Base-by-base conservation (phyloP, 2,329 filamentous ascomycete species). In the Trichoderma koningiopsis region DNA sequence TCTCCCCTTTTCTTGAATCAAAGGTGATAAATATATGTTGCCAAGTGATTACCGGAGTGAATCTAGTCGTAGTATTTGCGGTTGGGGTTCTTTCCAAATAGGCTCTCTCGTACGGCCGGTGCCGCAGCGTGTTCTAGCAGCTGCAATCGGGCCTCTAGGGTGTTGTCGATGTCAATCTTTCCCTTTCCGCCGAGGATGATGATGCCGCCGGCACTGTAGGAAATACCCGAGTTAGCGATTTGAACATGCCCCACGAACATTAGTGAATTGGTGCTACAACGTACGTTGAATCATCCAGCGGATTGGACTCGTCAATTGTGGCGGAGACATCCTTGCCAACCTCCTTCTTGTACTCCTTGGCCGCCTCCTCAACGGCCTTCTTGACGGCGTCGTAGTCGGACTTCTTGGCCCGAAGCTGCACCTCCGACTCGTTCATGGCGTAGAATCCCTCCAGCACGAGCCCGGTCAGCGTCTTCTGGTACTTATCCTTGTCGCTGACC, bases 151-250 rank as follows among this genome's bases (percentile, higher is more conserved):
- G 97, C 92, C 79, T 98, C 96, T 75, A 98, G 92, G 68, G 96
- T 98, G 85, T 99, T 98, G 88, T 97, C 94, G 81, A 99, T 95
- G 77, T 97, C 94, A 79, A 99, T 98, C 87, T 95, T 97, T 79
- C 96, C 96, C 73, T 86, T 86, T 74, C 92, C 91, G 73, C 94
- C 93, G 68, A 97, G 82, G 73, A 99, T 89, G 70, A 88, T 80
- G 69, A 97, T 86, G 76, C 96, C 96, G 71, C 96, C 96, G 70
- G 94, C 87, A 76, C 96, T 98, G 11, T 10, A 24, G 74, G 71
- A 62, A n/a, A 43, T 29, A 33, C 27, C 27, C 13, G 29, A 27
- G 53, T 72, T 14, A 61, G 56, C 61, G 57, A 75, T 79, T 71
- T 71, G 10, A 24, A 37, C n/a, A 52, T 13, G 29, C 79, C 16